Base-by-base conservation (phyloP, 2,329 filamentous ascomycete species). In the Dactylellina parvicollis region DNA sequence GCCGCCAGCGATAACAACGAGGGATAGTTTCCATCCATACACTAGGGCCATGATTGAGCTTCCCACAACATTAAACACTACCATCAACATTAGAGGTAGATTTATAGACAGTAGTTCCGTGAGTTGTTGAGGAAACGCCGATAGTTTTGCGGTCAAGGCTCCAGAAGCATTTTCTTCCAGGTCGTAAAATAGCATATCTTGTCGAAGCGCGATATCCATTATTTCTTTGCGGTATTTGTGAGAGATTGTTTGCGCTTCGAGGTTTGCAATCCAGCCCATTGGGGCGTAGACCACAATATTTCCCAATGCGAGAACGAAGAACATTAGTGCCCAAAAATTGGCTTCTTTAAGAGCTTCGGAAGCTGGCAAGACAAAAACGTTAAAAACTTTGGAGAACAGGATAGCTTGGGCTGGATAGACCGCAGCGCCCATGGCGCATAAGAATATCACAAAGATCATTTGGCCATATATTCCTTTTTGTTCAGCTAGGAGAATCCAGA, bases 311-410 rank as follows among this genome's bases (percentile, higher is more conserved):
- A 89, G 80, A 0, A 87, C 79, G 18, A 86, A 82, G 82, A 88
- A 90, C 86, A 90, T 90, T 70, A 88, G 82, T 0, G 87, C 84
- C 86, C 86, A 90, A 78, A 89, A 89, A 55, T 85, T 83, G 30
- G 83, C 84, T 42, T 79, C 76, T 49, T 82, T 80, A 61, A 80
- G 80, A 2, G 77, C 64, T 7, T 77, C 76, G 0, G 66, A 60
- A 22, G 42, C 46, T 3, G 75, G 50, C 8, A 79, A 78, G n/a
- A 82, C 79, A 76, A 87, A 88, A 9, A 85, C 81, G 5, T 82
- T 78, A 36, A 88, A 82, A 44, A 87, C 80, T 67, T 85, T 82
- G 2, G 83, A 85, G 67, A 88, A 86, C 1, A 88, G 81, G 76
- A 82, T 86, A 0, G 86, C 85, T 74, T 86, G 85, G 8, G 86